Conservation (phyloP, 2,329 filamentous ascomycete species). For the Calonectria montana region DNA sequence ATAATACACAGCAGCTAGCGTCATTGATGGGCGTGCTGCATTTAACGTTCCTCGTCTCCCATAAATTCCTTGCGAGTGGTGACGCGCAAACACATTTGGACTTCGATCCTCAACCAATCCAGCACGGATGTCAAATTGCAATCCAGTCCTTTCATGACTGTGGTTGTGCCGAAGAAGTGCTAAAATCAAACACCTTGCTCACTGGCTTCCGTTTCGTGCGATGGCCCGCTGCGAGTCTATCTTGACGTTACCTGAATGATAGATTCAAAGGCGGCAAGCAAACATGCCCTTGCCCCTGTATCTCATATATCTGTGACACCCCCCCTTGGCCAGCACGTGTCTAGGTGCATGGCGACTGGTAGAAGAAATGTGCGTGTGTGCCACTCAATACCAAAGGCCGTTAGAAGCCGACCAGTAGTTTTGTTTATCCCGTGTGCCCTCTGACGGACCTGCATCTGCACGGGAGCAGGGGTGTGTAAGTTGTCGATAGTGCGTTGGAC, state of each 20-base stretch:
- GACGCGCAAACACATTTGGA: neutral
- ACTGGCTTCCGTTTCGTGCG: conserved; percentile 42
- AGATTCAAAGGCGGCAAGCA: conserved; percentile 43
- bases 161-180: conserved; percentile 99
- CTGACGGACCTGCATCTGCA: neutral
- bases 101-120: conserved; percentile 30
- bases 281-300: conserved; percentile 32
- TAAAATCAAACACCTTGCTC: conserved; percentile 71
- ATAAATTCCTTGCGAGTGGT: neutral
- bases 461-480: neutral
- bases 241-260: conserved; percentile 21
- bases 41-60: conserved; percentile 26
- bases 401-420: neutral
- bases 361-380: neutral
- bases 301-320: conserved; percentile 20
- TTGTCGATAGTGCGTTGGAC: neutral
- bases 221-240: conserved; percentile 40
- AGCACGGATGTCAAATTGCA: conserved; percentile 99
- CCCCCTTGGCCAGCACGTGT: too few species aligned
- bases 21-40: conserved; percentile 30
- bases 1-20: conserved; percentile 40
- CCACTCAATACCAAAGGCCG: neutral
- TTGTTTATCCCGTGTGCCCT: neutral
- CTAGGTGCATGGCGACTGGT: neutral
- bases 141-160: conserved; percentile 86